Conservation (phyloP, 2,329 filamentous ascomycete genomes). For the Mycogone perniciosa region DNA sequence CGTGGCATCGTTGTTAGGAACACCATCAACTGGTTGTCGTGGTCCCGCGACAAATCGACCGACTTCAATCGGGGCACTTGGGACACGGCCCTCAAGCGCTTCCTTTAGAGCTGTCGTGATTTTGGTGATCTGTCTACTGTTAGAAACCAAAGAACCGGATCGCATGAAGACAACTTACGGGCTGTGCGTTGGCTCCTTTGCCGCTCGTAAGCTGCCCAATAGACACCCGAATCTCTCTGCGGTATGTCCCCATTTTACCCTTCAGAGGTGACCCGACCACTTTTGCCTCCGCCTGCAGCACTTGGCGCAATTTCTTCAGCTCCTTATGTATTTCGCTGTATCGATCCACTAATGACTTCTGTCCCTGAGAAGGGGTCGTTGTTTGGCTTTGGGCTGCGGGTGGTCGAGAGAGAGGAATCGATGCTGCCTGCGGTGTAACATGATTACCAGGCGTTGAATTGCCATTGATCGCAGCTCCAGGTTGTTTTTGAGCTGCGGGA, state of each 20-base stretch:
- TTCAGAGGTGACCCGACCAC: conserved; percentile 46
- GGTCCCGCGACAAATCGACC: conserved; percentile 45
- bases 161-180: conserved; percentile 26
- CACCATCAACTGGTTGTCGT: conserved; percentile 42
- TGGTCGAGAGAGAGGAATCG: conserved; percentile 6
- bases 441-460: conserved; percentile 1
- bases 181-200: conserved; percentile 50
- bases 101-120: conserved; percentile 41
- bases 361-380: not conserved
- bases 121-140: conserved; percentile 26
- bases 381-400: not conserved
- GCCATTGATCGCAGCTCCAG: conserved; percentile 6
- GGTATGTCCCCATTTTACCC: conserved; percentile 61
- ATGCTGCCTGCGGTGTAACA: conserved; percentile 9
- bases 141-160: not conserved
- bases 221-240: conserved; percentile 62
- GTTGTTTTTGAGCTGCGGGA: conserved; percentile 11
- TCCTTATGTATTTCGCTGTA: conserved; percentile 58
- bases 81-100: conserved; percentile 45
- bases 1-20: conserved; percentile 44
- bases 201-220: conserved; percentile 68
- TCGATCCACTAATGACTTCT: conserved; percentile 30
- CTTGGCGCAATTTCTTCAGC: conserved; percentile 61
- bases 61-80: conserved; percentile 48
- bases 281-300: conserved; percentile 51